A percentile compares a stretch with the other conserved stretches of the same genome.
Evolutionary conservation across 2,329 filamentous ascomycete genomes (phyloP).

Genomic region (Fusarium nelsonii): DNA sequence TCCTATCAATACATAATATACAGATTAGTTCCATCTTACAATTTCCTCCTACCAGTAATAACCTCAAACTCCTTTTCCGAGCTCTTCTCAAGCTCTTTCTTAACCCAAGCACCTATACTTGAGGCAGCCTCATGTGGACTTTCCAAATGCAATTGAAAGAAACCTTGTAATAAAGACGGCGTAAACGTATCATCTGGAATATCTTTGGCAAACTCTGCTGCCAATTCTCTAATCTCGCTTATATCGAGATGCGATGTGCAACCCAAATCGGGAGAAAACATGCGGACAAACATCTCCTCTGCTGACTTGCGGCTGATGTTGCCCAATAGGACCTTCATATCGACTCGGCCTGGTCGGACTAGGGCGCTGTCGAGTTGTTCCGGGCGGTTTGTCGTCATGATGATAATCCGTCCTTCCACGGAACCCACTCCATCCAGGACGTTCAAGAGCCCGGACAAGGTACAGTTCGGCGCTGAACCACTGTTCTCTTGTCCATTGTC

Average conservation of each 20-base stretch:
- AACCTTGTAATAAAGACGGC: slow-evolving; percentile 64
- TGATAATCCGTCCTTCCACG: slow-evolving; percentile 76
- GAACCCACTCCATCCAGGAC: slow-evolving; percentile 78
- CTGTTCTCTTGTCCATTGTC: slow-evolving; percentile 35
- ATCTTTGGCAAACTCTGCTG: slow-evolving; percentile 65
- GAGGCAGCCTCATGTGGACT: slow-evolving; percentile 54
- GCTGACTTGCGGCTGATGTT: slow-evolving; percentile 60
- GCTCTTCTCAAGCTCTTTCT: slow-evolving; percentile 50
- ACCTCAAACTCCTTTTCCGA: slow-evolving; percentile 52
- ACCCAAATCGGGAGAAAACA: slow-evolving; percentile 56
- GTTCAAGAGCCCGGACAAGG: slow-evolving; percentile 76
- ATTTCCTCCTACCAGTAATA: slow-evolving; percentile 24
- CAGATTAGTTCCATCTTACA: slow-evolving; percentile 20
- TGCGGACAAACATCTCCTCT: slow-evolving; percentile 61
- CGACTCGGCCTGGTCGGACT: slow-evolving; percentile 74
- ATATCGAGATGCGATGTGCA: slow-evolving; percentile 43
- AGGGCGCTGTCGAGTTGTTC: slow-evolving; percentile 74
- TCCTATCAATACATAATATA: neutral
- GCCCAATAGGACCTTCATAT: slow-evolving; percentile 71
- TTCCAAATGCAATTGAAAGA: slow-evolving; percentile 59
- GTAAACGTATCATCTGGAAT: slow-evolving; percentile 63
- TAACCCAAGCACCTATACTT: slow-evolving; percentile 54
- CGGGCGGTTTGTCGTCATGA: slow-evolving; percentile 79
- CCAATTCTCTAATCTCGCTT: slow-evolving; percentile 59
- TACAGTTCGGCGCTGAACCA: slow-evolving; percentile 51